Evolutionary conservation across 352 stramenopile genomes (phyloP).

Genomic region (Phytophthora litchii): DNA sequence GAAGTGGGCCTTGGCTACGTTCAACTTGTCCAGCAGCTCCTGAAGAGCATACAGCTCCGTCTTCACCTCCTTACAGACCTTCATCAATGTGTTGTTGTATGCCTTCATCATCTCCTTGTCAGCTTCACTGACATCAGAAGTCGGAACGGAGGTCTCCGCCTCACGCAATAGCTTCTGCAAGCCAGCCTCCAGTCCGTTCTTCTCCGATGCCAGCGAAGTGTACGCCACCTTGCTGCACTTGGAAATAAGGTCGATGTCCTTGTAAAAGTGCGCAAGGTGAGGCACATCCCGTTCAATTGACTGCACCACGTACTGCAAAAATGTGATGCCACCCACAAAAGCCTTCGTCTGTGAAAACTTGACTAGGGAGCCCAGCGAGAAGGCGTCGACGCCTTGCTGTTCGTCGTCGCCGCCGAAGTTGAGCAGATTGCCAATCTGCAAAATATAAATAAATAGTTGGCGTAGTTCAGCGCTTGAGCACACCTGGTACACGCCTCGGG

Average conservation of each 20-base stretch:
- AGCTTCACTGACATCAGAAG: conserved; percentile 23
- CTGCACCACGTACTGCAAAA: conserved; percentile 88
- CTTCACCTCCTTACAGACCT: conserved; percentile 70
- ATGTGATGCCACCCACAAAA: conserved; percentile 81
- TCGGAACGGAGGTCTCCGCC: conserved; percentile 38
- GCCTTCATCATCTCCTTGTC: conserved; percentile 41
- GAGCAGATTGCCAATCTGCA: conserved; percentile 79
- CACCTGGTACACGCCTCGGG: conserved; percentile 78
- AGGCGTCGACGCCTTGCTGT: conserved; percentile 54
- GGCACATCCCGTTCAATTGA: conserved; percentile 84
- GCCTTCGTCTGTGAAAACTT: conserved; percentile 90
- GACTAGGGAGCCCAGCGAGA: conserved; percentile 78
- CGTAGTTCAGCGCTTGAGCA: conserved; percentile 73
- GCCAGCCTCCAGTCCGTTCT: conserved; percentile 70
- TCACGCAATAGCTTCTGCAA: conserved; percentile 61
- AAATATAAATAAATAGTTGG: conserved; percentile 88
- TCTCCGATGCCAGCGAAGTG: conserved; percentile 64
- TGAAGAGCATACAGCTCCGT: conserved; percentile 59
- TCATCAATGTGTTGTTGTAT: conserved; percentile 53
- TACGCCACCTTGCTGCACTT: conserved; percentile 82
- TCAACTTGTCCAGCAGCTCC: conserved; percentile 53
- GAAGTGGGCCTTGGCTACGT: conserved; percentile 71
- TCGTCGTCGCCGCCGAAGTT: conserved; percentile 72
- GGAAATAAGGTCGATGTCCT: conserved; percentile 75
- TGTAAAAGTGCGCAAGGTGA: conserved; percentile 73